Evolutionary conservation across 805 yeast genomes (phyloP).

Genomic region (Saccharomycopsis fibuligera): DNA sequence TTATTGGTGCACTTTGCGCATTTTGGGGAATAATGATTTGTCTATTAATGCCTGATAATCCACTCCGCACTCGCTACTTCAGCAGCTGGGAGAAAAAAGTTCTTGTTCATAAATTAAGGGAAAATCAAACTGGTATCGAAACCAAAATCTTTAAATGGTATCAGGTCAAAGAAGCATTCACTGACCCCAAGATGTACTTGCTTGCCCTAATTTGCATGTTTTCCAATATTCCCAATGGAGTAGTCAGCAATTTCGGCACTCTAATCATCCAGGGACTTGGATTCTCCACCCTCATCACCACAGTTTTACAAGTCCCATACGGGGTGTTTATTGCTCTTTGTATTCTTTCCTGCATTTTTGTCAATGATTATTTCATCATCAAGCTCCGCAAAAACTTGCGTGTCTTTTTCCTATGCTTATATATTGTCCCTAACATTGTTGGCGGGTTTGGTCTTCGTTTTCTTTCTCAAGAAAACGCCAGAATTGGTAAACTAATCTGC

Average conservation of each 20-base stretch:
- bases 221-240: constrained; percentile 32
- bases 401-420: constrained; percentile 30
- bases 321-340: constrained; percentile 33
- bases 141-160: constrained; percentile 33
- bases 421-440: constrained; percentile 25
- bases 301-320: constrained; percentile 40
- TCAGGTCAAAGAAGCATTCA: constrained; percentile 38
- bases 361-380: constrained; percentile 51
- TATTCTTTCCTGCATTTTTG: constrained; percentile 34
- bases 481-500: constrained; percentile 23
- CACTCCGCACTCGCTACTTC: constrained; percentile 11
- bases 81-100: constrained; percentile 16
- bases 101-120: constrained; percentile 14
- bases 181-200: constrained; percentile 36
- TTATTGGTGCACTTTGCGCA: constrained; percentile 18
- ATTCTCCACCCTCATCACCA: constrained; percentile 33
- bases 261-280: constrained; percentile 33
- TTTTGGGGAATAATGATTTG: constrained; percentile 16
- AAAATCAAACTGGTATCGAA: constrained; percentile 41
- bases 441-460: constrained; percentile 41
- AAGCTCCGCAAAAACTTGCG: constrained; percentile 34
- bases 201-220: constrained; percentile 26
- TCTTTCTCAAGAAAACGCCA: constrained; percentile 30
- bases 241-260: constrained; percentile 27
- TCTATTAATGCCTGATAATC: constrained; percentile 17